These are phyloP conservation scores for Ustilago trichophora DNA, from an alignment of 1,284 basidiomycete genomes.

Conservation along the genomic window DNA sequence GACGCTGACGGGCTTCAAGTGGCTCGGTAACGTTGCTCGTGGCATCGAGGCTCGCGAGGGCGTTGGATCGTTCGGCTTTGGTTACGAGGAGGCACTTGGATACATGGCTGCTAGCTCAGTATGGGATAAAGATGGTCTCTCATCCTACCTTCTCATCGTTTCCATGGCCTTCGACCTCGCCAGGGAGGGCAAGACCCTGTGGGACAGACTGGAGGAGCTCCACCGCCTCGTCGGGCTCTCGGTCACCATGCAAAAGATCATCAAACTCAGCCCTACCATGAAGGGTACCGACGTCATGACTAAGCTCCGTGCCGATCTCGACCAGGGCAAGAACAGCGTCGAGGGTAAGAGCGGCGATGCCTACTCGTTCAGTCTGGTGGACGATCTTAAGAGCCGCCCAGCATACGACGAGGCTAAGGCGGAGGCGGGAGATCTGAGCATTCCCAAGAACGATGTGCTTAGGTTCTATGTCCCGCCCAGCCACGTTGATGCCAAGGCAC, in stretches of 20 bases:
- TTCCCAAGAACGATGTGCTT: constrained; percentile 59
- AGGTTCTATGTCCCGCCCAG: constrained; percentile 51
- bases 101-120: constrained; percentile 57
- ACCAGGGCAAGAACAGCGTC: constrained; percentile 27
- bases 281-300: constrained; percentile 54
- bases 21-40: constrained; percentile 56
- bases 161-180: constrained; percentile 52
- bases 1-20: constrained; percentile 62
- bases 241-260: constrained; percentile 56
- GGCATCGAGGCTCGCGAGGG: constrained; percentile 41
- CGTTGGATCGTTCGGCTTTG: constrained; percentile 49
- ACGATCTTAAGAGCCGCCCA: constrained; percentile 41
- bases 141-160: constrained; percentile 51
- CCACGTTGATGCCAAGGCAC: constrained; percentile 12
- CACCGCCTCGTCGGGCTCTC: constrained; percentile 49
- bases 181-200: constrained; percentile 46
- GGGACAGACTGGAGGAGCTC: constrained; percentile 56
- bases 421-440: constrained; percentile 40
- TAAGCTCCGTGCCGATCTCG: constrained; percentile 45
- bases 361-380: constrained; percentile 44
- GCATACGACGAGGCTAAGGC: constrained; percentile 39
- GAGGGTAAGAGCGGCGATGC: not conserved
- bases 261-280: constrained; percentile 50
- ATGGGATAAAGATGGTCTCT: constrained; percentile 61
- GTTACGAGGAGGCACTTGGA: constrained; percentile 61